Evolutionary conservation across 176 grass and related monocot genomes (phyloP), one percentile per base, ranked within the genome.

Genomic region (Oryza nivara): DNA sequence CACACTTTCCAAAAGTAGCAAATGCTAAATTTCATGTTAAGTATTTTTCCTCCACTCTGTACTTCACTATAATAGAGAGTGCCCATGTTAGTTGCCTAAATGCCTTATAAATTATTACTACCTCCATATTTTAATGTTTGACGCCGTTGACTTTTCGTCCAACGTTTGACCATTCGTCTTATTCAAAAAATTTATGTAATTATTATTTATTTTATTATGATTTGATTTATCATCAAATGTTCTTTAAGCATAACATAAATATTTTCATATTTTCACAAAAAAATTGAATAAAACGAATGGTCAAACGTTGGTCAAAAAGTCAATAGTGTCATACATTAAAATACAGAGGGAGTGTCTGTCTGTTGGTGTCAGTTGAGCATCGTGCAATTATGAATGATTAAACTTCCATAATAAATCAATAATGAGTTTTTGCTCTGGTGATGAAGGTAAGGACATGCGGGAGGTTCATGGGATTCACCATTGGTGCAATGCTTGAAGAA

Each of bases 401-500:
- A 83, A 32, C 41, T 84, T 70, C 44, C 32, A 19, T 84, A 34
- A 68, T 77, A 75, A 65, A 63, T 23, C 58, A 23, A 63, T 63
- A 63, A 63, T 63, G n/a, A 25, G 26, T 91, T 17, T 76, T 73
- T 60, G 76, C 77, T 91, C 15, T 82, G 65, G 25, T 73, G 44
- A 13, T 89, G 54, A 85, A 99, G 96, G 93, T 96, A 86, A 95
- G 96, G 83, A 96, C 93, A 46, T 99, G 96, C 75, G 89, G 90
- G 77, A 92, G 88, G 85, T 87, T 65, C 69, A 99, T 99, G 96
- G 89, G 80, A 80, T 75, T 78, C 79, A 96, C 93, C 16, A 96
- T 96, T 14, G 93, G 91, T 86, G 93, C 91, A 82, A 96, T 99
- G 86, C 93, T 96, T 25, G 89, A 91, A 92, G 97, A 99, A 82